Conservation (phyloP, 768 basidiomycete species). For the Ramaria sp. region DNA sequence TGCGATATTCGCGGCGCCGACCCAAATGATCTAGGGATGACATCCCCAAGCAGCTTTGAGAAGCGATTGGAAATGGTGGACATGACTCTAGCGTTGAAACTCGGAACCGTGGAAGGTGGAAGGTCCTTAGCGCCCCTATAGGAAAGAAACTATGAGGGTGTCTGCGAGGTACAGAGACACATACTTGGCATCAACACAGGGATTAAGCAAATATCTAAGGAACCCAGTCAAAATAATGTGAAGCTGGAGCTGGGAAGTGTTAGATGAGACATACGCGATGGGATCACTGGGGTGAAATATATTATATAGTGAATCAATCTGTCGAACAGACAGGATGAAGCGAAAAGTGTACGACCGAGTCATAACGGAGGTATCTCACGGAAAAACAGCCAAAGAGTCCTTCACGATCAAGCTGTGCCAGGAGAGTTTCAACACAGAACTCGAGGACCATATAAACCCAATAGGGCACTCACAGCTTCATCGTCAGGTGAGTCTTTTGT, state of each 20-base stretch:
- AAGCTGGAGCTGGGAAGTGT: not conserved
- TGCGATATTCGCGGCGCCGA: conserved; percentile 5
- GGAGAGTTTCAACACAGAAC: not conserved
- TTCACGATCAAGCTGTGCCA: conserved; percentile 24
- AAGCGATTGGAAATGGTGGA: conserved; percentile 20
- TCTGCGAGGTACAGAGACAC: conserved; percentile 9
- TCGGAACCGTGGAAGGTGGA: conserved; percentile 18
- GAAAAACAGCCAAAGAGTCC: conserved; percentile 32
- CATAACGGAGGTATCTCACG: not conserved
- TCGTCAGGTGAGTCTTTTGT: conserved; percentile 30
- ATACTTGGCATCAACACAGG: conserved; percentile 27
- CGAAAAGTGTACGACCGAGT: not conserved
- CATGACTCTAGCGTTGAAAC: conserved; percentile 23
- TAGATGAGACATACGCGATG: conserved; percentile 21
- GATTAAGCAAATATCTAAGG: conserved; percentile 28
- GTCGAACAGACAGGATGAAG: too few relatives aligned
- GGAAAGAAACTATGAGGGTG: conserved; percentile 17
- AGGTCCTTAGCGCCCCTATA: conserved; percentile 13
- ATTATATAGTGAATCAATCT: conserved; percentile 30
- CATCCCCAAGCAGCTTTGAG: conserved; percentile 19
- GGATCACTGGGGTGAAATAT: conserved; percentile 32
- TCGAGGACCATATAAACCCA: not conserved
- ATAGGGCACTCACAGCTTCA: conserved; percentile 24
- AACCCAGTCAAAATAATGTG: not conserved
- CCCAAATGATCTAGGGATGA: conserved; percentile 11